Base-by-base conservation (phyloP, 257 asterid species). In the Plantago elongata region DNA sequence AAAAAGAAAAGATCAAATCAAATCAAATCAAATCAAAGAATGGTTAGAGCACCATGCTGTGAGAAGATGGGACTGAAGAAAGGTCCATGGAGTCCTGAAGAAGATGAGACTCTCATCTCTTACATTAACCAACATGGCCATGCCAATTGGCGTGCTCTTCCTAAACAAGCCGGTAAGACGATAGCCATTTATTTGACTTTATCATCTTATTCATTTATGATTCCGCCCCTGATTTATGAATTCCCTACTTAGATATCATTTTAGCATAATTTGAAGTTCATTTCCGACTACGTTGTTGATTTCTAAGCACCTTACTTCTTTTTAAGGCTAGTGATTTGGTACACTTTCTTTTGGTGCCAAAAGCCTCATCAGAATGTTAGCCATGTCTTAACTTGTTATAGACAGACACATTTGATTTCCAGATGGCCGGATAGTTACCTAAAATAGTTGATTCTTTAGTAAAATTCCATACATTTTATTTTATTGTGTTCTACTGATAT, bases 1-100 rank as follows among this genome's bases (percentile, higher is more conserved):
- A 47, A 2, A 45, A 5, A 46, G 5, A 9, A 14, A n/a, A 50
- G 14, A 5, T 1, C 1, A 22, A 2, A 22, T 22, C 27, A 22
- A 22, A 22, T 22, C 27, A 22, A 22, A 22, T 22, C 27, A 22
- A 22, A 22, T 22, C 27, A 22, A 15, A 67, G 68, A 71, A 91
- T 91, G 98, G 96, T 70, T 70, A 84, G 96, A 75, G 95, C 90
- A 63, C 91, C 91, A 13, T 81, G 85, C 67, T 84, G 91, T 73
- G 91, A 84, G 64, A 84, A 79, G 64, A 77, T 75, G 82, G 91
- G 86, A 29, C 66, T 81, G 62, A 84, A 79, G 76, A 78, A 69
- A 69, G 91, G 91, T 54, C 86, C 91, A 0, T 84, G 88, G 91
- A 72, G 79, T 75, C 76, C 84, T 30, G 82, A 84, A 45, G 91